Percentiles rank a stretch among this genome's conserved stretches.
These are phyloP conservation scores for Eremothecium gossypii DNA, from an alignment of 1,139 yeast genomes.

Conservation along the genomic window DNA sequence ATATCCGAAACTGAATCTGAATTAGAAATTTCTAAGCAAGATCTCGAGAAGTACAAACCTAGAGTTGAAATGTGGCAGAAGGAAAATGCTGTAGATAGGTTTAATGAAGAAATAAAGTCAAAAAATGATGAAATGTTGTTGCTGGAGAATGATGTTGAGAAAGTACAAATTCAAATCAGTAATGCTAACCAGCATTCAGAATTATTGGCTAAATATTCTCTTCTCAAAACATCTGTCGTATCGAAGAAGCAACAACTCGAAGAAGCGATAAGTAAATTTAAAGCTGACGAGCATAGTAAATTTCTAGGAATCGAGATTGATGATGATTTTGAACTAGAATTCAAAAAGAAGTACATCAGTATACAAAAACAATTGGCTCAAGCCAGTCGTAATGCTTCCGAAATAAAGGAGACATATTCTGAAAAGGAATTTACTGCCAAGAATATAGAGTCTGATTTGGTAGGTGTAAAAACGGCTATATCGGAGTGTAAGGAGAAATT, in stretches of 20 bases:
- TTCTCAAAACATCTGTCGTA: constrained; percentile 30
- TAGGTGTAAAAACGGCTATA: constrained; percentile 8
- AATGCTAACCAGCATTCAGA: constrained; percentile 52
- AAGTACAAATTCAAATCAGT: constrained; percentile 41
- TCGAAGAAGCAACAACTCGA: constrained; percentile 12
- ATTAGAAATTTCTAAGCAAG: constrained; percentile 11
- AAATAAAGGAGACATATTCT: constrained; percentile 11
- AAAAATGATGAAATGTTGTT: constrained; percentile 35
- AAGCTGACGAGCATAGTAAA: constrained; percentile 8
- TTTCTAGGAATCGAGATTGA: constrained; percentile 10
- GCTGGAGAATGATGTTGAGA: constrained; percentile 49
- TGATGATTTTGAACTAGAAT: constrained; percentile 18
- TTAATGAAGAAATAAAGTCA: constrained; percentile 34
- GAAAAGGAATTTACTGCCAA: constrained; percentile 14
- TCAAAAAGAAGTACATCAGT: constrained; percentile 14
- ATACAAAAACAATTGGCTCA: constrained; percentile 17
- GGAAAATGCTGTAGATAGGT: constrained; percentile 29
- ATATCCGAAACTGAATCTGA: constrained; percentile 14
- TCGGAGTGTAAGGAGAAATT: constrained; percentile 7
- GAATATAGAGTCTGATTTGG: constrained; percentile 10
- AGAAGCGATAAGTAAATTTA: constrained; percentile 12
- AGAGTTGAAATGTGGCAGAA: constrained; percentile 32
- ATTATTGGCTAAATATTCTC: constrained; percentile 40
- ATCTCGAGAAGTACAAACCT: constrained; percentile 11
- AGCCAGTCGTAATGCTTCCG: constrained; percentile 12